Percentiles rank a stretch among this genome's conserved stretches.
These are phyloP conservation scores for Nicotiana tomentosiformis DNA, from an alignment of 257 asterid species.

Conservation along the genomic window DNA sequence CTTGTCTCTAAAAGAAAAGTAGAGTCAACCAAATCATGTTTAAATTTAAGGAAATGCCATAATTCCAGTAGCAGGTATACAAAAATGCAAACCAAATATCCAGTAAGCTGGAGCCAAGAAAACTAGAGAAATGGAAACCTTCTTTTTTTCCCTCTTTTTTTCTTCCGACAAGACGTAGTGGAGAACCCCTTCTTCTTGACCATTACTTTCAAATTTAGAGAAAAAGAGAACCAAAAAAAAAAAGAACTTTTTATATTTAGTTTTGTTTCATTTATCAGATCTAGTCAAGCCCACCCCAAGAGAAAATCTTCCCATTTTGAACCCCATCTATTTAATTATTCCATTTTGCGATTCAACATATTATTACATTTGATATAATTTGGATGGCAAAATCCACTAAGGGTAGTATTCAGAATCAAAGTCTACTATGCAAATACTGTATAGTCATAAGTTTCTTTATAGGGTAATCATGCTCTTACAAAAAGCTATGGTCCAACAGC, in stretches of 20 bases:
- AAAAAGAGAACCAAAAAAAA: neutral
- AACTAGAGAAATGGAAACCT: neutral
- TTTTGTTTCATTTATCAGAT: neutral
- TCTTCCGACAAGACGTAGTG: conserved; percentile 11
- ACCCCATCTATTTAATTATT: neutral
- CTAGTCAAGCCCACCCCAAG: conserved; percentile 8
- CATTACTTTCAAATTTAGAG: neutral
- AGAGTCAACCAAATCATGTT: no score
- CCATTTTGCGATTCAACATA: neutral
- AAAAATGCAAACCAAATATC: neutral
- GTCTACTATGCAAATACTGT: neutral
- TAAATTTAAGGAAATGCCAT: no score
- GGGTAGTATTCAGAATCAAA: neutral
- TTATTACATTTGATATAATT: neutral
- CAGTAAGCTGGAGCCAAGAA: neutral
- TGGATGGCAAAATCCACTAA: neutral
- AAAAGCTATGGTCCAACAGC: conserved; percentile 4
- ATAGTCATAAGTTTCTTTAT: neutral
- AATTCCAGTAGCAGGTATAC: neutral
- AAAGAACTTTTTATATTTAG: neutral
- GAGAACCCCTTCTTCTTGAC: conserved; percentile 13
- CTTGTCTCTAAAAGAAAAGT: no score
- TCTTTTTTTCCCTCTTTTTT: neutral
- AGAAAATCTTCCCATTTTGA: neutral
- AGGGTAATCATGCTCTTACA: neutral